phyloP scores from a whole-genome alignment of 179 eudicot genomes.

The Drosera spatulata region DNA sequence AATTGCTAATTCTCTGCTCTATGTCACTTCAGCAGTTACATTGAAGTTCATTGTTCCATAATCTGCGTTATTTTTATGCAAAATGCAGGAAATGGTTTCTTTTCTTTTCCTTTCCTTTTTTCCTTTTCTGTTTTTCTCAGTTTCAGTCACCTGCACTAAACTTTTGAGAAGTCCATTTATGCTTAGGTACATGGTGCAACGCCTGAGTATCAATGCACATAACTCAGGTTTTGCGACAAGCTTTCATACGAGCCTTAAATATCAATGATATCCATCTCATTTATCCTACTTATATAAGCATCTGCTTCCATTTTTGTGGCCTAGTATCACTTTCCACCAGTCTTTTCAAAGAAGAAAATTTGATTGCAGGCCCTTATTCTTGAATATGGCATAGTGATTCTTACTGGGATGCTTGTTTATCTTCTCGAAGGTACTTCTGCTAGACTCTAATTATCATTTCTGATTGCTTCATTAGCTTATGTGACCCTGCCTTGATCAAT shows the following conservation, averaged over 20 bases:
- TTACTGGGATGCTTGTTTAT: constrained; percentile 95
- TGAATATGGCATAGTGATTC: constrained; percentile 99
- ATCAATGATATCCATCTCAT: neutral
- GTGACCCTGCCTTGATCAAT: neutral
- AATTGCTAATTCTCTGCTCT: too few species aligned
- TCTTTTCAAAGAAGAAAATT: constrained; percentile 1
- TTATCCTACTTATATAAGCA: neutral
- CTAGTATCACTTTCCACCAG: neutral
- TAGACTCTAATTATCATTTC: neutral
- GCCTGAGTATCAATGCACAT: constrained; percentile 78
- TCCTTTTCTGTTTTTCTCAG: too few species aligned
- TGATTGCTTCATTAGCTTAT: neutral
- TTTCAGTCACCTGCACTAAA: neutral
- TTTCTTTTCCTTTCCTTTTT: neutral
- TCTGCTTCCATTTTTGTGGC: too few species aligned
- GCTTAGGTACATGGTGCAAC: constrained; percentile 95
- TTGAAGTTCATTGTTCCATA: too few species aligned
- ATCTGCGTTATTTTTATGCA: too few species aligned
- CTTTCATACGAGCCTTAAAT: constrained; percentile 1
- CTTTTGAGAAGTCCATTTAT: constrained; percentile 6
- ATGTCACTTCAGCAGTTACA: too few species aligned
- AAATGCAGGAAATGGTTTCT: too few species aligned
- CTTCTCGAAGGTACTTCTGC: constrained; percentile 69
- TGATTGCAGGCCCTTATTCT: constrained; percentile 69
- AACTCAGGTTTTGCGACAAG: constrained; percentile 98